Base-by-base conservation (phyloP, 139 green algal species). In the Penium margaritaceum region DNA sequence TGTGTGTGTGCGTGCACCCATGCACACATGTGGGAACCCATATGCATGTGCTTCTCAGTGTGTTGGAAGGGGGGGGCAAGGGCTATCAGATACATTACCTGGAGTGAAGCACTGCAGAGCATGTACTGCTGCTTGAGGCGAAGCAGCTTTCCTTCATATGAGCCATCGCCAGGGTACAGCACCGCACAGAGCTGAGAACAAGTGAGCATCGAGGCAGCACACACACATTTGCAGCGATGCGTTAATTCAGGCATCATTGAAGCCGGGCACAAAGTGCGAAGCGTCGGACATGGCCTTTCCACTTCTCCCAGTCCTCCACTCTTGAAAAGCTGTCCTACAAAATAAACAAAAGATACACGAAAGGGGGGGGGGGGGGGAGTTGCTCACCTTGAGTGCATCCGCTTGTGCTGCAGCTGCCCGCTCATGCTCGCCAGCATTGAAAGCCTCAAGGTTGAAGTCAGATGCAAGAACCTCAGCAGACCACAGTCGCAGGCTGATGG, bases 111-210 rank as follows among this genome's bases (percentile, higher is more conserved):
- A 36, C 84, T 90, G 54, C 95, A 90, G 61, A 98, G 95, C 85
- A 97, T 96, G 88, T 95, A 96, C 86, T 99, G 94, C 89, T 99
- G 94, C 88, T 96, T 96, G 12, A 99, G 87, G 70, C 94, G 90
- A 78, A 99, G 90, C 84, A 91, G 83, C 87, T 98, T 98, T 80
- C 94, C 94, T 68, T 97, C 90, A 47, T 87, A 82, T 3, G 90
- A 97, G 61, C 80, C 85, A 81, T 99, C 94, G 63, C 95, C 95
- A 72, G 94, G 94, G 86, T 99, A 99, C 36, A 99, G 88, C 84
- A 99, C 94, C 5, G 89, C 88, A 63, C 81, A 89, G 86, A 99
- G 96, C 80, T 80, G 73, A 17, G 2, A 57, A 21, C 46, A 66
- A n/a, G 15, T 34, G 19, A 38, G 1, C 5, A 70, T 33, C 64